Base-by-base conservation (phyloP, 2,329 filamentous ascomycete species). In the Aspergillus pseudoglaucus region DNA sequence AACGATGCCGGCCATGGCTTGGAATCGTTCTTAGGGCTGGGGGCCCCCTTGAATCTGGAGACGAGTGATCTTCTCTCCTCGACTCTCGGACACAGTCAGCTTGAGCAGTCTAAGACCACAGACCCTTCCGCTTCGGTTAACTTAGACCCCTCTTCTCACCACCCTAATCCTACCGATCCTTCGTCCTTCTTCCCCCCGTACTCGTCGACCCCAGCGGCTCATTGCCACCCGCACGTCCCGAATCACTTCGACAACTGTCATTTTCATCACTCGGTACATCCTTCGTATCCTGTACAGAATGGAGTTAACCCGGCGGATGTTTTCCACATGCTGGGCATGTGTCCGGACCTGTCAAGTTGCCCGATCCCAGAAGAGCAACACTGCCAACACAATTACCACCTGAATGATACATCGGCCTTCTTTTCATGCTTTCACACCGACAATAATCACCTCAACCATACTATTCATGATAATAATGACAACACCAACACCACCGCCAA, bases 251-350 rank as follows among this genome's bases (percentile, higher is more conserved):
- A 57, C 4, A 54, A 59, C 17, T 50, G 58, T 40, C 56, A 58
- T 8, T 52, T 53, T 14, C 58, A 59, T 37, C 62, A 64, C 40
- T 59, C 62, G 40, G 50, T 52, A 23, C 51, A 53, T 8, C 55
- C 59, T 30, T 48, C 56, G 1, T 55, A 57, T 39, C 59, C 63
- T 14, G 44, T 47, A 2, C 63, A 61, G 47, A 59, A 56, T 3
- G 57, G 63, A 6, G 59, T 68, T 32, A 65, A 67, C 44, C 63
- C 63, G 6, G 55, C 59, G 12, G 65, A 69, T 20, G 57, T 67
- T 40, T 64, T 67, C 48, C 62, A 69, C 44, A 63, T 68, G 55
- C 56, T 70, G 44, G 62, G 62, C 8, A 59, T 64, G 49, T 66
- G 65, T 39, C 54, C 64, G 5, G 64, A 64, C 47, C 58, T 61